A percentile compares a stretch with the other conserved stretches of the same genome.
These are phyloP conservation scores for Yarrowia hollandica DNA, from an alignment of 805 yeast genomes.

Conservation along the genomic window DNA sequence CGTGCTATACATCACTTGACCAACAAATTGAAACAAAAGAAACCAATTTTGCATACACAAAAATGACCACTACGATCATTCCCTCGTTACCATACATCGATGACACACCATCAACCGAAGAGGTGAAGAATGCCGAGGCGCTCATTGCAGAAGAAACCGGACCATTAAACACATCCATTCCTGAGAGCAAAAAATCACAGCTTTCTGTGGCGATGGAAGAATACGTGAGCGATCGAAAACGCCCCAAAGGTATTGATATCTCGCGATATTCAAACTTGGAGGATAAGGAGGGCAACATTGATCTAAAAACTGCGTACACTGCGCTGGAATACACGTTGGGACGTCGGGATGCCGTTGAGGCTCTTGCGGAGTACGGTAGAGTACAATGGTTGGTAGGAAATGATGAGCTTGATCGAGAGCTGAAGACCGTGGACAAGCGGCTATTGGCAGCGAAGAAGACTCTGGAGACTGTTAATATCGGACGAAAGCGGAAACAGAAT, in stretches of 20 bases:
- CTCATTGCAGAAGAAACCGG: conserved; percentile 24
- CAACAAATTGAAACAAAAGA: not conserved
- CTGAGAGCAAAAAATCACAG: not conserved
- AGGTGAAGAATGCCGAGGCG: conserved; percentile 10
- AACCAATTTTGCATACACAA: not conserved
- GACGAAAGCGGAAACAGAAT: conserved; percentile 4
- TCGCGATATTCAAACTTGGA: conserved; percentile 36
- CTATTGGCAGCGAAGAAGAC: conserved; percentile 10
- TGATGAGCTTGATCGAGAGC: conserved; percentile 36
- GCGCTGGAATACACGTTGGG: conserved; percentile 37
- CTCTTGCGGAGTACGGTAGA: conserved; percentile 37
- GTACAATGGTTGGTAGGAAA: conserved; percentile 41
- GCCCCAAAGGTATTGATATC: conserved; percentile 35
- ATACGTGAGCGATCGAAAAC: conserved; percentile 9
- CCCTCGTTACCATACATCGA: conserved; percentile 30
- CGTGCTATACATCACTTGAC: no score
- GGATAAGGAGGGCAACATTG: conserved; percentile 32
- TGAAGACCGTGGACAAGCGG: conserved; percentile 34
- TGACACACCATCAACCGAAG: conserved; percentile 10
- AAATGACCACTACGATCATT: not conserved
- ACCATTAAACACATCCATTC: not conserved
- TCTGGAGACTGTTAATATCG: not conserved
- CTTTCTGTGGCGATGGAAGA: conserved; percentile 23
- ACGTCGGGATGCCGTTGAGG: conserved; percentile 37
- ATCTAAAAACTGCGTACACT: conserved; percentile 34